phyloP scores from a whole-genome alignment of 169 alveolate genomes.

The Eimeria nieschulzi region DNA sequence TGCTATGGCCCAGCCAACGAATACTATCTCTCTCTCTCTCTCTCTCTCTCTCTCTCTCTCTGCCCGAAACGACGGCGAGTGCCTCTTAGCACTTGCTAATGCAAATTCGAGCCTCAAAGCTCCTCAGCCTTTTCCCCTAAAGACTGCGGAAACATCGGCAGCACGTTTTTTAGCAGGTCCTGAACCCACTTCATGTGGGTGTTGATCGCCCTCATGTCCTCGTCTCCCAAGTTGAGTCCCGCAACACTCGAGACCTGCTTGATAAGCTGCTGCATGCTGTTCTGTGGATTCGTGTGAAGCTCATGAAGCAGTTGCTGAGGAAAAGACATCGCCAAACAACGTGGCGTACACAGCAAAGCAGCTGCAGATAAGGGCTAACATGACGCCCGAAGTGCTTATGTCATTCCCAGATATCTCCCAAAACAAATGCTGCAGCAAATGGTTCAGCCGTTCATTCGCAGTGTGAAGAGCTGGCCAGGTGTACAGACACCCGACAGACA shows the following conservation, averaged over 20 bases:
- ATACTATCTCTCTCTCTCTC: no score
- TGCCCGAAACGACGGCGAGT: neutral
- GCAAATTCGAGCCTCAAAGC: neutral
- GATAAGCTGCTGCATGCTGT: neutral
- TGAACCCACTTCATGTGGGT: constrained; percentile 4
- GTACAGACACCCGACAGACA: no score
- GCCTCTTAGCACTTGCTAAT: neutral
- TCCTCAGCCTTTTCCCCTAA: neutral
- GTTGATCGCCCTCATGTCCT: neutral
- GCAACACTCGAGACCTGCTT: neutral
- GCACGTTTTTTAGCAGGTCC: neutral
- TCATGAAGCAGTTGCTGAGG: constrained; percentile 20
- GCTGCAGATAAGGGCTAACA: no score
- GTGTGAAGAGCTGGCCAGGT: no score
- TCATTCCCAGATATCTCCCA: no score
- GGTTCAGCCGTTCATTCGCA: no score
- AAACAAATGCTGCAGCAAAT: no score
- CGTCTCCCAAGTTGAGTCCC: neutral
- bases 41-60: neutral
- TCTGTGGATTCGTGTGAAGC: constrained; percentile 13
- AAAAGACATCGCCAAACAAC: neutral
- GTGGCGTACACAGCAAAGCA: no score
- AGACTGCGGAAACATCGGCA: neutral
- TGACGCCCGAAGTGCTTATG: no score
- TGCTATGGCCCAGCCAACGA: neutral